Evolutionary conservation across 768 basidiomycete genomes (phyloP).

Genomic region (Nevesoporus exiguus): DNA sequence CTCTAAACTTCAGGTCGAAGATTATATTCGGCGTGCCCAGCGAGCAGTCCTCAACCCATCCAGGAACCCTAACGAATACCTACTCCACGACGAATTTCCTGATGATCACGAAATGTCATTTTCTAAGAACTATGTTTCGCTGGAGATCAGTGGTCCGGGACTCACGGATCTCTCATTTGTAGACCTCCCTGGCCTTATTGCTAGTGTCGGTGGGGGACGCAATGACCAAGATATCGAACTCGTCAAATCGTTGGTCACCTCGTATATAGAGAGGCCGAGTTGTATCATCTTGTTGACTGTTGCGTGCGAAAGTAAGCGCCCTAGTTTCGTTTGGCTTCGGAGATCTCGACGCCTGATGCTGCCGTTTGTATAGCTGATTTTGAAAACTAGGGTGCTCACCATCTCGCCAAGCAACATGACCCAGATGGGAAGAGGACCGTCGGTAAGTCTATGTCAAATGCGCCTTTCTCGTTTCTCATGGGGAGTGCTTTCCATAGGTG

Average conservation of each 20-base stretch:
- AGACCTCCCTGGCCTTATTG: slow-evolving; percentile 64
- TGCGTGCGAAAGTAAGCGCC: slow-evolving; percentile 35
- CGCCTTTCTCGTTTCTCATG: too few species aligned
- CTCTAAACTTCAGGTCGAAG: slow-evolving; percentile 55
- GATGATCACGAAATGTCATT: slow-evolving; percentile 32
- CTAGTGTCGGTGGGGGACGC: slow-evolving; percentile 47
- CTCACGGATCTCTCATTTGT: slow-evolving; percentile 64
- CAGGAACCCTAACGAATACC: slow-evolving; percentile 12
- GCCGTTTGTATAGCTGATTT: slow-evolving; percentile 47
- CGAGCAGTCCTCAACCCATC: slow-evolving; percentile 61
- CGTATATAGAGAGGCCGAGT: slow-evolving; percentile 62
- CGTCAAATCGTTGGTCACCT: slow-evolving; percentile 52
- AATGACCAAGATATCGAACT: slow-evolving; percentile 57
- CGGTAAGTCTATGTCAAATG: slow-evolving; percentile 44
- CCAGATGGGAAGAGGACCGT: slow-evolving; percentile 65
- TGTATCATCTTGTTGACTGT: slow-evolving; percentile 70
- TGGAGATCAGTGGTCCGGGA: slow-evolving; percentile 56
- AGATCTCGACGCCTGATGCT: not conserved
- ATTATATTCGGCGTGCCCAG: slow-evolving; percentile 64
- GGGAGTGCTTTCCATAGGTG: too few species aligned
- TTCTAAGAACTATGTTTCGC: slow-evolving; percentile 53
- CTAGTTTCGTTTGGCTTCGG: not conserved
- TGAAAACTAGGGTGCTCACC: slow-evolving; percentile 73
- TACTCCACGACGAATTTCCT: not conserved
- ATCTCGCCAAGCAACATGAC: slow-evolving; percentile 59